Percentiles rank a stretch among this genome's conserved stretches.
Evolutionary conservation across 768 basidiomycete genomes (phyloP).

Genomic region (Podaxis carcinomalis): DNA sequence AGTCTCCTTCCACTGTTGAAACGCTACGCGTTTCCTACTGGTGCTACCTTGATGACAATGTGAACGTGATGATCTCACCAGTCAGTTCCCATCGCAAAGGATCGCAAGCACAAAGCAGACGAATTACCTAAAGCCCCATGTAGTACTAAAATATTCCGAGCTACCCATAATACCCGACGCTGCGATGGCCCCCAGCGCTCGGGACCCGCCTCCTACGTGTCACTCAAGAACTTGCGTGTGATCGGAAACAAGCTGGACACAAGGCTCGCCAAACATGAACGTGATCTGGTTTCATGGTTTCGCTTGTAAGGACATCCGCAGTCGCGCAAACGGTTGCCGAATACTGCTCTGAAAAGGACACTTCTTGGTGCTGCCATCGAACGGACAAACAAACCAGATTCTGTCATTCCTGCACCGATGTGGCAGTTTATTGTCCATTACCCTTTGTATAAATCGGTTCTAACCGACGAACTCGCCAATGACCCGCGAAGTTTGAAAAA

Average conservation of each 20-base stretch:
- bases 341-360: neutral
- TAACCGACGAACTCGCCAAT: neutral
- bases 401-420: neutral
- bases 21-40: too few relatives aligned
- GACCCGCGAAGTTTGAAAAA: neutral
- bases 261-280: neutral
- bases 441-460: neutral
- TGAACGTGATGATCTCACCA: too few relatives aligned
- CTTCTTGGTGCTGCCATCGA: neutral
- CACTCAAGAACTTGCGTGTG: neutral
- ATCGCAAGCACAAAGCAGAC: too few relatives aligned
- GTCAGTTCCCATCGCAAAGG: too few relatives aligned
- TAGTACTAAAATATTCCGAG: neutral
- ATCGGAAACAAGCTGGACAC: neutral
- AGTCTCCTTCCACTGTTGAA: too few relatives aligned
- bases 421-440: neutral
- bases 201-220: neutral
- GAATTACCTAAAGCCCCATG: too few relatives aligned
- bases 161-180: neutral
- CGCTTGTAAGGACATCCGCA: conserved; percentile 4
- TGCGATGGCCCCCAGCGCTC: neutral
- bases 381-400: neutral
- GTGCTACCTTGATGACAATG: too few relatives aligned
- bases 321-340: neutral
- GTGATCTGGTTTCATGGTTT: neutral